These are phyloP conservation scores for Backusella luteola DNA, from an alignment of 192 early-diverging fungal species.

Conservation along the genomic window DNA sequence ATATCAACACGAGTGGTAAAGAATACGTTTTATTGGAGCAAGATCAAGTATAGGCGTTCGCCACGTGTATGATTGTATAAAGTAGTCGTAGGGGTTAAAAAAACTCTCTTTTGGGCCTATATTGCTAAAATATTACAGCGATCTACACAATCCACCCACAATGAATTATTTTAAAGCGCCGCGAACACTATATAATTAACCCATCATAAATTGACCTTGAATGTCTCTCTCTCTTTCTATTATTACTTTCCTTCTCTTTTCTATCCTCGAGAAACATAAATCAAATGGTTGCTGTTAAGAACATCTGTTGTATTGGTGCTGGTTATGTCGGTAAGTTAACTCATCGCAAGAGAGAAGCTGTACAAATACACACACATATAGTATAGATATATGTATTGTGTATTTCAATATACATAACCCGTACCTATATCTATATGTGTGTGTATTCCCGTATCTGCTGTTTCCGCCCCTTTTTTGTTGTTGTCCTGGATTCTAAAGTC, in stretches of 20 bases:
- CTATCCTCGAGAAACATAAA: not conserved
- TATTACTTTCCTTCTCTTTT: slow-evolving; percentile 8
- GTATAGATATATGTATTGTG: not conserved
- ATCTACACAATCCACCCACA: not conserved
- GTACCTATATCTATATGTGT: not conserved
- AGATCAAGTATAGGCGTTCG: not conserved
- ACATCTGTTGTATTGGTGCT: slow-evolving; percentile 94
- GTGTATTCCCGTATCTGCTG: not conserved
- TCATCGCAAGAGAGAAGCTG: not conserved
- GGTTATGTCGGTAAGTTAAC: slow-evolving; percentile 86
- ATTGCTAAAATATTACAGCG: not conserved
- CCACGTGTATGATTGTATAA: not conserved
- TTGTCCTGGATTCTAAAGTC: not conserved
- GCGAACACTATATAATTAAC: not conserved
- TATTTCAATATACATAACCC: no score
- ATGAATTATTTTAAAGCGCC: not conserved
- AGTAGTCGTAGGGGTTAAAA: not conserved
- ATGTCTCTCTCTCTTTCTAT: not conserved
- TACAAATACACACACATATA: not conserved
- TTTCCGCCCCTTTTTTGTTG: slow-evolving; percentile 11
- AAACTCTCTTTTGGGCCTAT: not conserved
- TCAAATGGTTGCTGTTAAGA: slow-evolving; percentile 38
- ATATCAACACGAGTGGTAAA: not conserved
- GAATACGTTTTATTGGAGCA: not conserved
- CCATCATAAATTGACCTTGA: not conserved